A percentile compares a stretch with the other conserved stretches of the same genome.
Evolutionary conservation across 177 flowering plant genomes (phyloP).

Genomic region (Vitis hybrid): DNA sequence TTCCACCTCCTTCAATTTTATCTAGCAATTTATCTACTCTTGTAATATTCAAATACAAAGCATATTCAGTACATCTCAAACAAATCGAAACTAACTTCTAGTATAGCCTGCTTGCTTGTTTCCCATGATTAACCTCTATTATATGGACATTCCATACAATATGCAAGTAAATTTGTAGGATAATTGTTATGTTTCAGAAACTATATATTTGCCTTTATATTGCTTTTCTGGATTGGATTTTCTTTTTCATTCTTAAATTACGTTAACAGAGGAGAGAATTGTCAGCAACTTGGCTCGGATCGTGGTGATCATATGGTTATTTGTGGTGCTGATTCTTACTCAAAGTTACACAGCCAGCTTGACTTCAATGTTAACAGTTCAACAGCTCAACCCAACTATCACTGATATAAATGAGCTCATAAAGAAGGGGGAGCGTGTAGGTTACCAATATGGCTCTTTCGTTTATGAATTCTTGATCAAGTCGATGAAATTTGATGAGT

Average conservation of each 20-base stretch:
- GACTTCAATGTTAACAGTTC: conserved; percentile 38
- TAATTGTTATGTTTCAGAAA: not conserved
- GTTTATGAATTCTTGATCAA: conserved; percentile 16
- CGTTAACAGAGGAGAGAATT: conserved; percentile 30
- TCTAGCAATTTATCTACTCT: not conserved
- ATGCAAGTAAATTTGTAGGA: too few species aligned
- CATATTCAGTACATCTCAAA: too few species aligned
- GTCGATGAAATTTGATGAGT: conserved; percentile 17
- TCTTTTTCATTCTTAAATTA: not conserved
- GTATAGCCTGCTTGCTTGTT: too few species aligned
- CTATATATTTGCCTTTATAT: not conserved
- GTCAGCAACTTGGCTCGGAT: conserved; percentile 29
- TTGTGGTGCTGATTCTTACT: conserved; percentile 38
- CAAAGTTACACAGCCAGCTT: conserved; percentile 47
- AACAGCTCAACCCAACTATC: conserved; percentile 23
- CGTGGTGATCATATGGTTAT: conserved; percentile 39
- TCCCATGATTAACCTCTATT: too few species aligned
- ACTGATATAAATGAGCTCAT: conserved; percentile 13
- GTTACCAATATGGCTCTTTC: conserved; percentile 34
- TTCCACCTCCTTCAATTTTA: not conserved
- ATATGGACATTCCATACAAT: too few species aligned
- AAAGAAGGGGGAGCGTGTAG: conserved; percentile 15
- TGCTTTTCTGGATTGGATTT: not conserved
- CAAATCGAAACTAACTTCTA: too few species aligned
- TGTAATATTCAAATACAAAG: too few species aligned